Percentiles rank a stretch among this genome's conserved stretches.
Conservation (phyloP, 768 basidiomycete genomes). For the Russula virescens region DNA sequence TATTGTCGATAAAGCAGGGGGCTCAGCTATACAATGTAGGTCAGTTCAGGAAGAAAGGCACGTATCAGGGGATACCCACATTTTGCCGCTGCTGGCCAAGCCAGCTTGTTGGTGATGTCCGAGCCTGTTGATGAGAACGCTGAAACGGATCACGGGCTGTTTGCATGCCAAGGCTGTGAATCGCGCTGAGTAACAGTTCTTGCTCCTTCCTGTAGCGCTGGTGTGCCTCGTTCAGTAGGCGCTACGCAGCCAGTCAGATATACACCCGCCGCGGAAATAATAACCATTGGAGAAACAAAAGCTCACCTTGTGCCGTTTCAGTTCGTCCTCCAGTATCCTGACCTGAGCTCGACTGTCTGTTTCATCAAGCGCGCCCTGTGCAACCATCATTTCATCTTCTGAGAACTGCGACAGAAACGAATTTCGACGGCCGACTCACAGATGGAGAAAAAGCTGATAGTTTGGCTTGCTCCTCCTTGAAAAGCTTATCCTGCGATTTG, state of each 20-base stretch:
- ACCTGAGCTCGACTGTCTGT: conserved; percentile 64
- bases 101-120: conserved; percentile 19
- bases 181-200: conserved; percentile 21
- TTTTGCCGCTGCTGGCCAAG: conserved; percentile 25
- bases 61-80: conserved; percentile 4
- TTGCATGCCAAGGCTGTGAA: conserved; percentile 20
- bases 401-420: background rate
- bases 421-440: conserved; percentile 33
- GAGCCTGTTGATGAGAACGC: conserved; percentile 11
- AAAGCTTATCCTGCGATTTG: conserved; percentile 84
- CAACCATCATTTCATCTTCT: background rate
- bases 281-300: background rate
- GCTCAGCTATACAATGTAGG: conserved; percentile 8
- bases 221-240: conserved; percentile 20
- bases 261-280: too few species aligned
- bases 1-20: conserved; percentile 18
- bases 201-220: conserved; percentile 24
- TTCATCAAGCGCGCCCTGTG: conserved; percentile 60
- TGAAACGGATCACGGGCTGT: conserved; percentile 19
- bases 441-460: conserved; percentile 40
- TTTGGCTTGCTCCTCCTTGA: conserved; percentile 73
- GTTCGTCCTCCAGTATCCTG: conserved; percentile 57
- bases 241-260: conserved; percentile 9
- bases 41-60: background rate
- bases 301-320: conserved; percentile 18